Evolutionary conservation across 2,329 filamentous ascomycete genomes (phyloP).

Genomic region (Hypoxylon sp.): DNA sequence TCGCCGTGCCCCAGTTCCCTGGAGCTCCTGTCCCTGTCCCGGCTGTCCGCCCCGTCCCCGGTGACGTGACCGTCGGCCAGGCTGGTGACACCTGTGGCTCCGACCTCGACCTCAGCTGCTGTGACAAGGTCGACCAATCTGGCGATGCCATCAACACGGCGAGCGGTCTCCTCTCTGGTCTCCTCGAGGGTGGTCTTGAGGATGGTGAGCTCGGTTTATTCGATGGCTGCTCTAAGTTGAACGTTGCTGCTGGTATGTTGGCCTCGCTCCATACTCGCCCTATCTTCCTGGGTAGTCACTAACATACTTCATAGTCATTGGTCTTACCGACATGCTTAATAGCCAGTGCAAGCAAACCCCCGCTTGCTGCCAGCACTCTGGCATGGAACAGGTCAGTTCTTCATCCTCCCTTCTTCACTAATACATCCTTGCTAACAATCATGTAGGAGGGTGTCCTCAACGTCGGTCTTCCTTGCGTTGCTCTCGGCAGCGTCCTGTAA

Average conservation of each 20-base stretch:
- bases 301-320: constrained; percentile 42
- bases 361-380: constrained; percentile 55
- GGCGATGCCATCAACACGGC: constrained; percentile 49
- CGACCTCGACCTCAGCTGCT: constrained; percentile 54
- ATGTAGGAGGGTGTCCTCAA: constrained; percentile 52
- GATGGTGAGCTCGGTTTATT: constrained; percentile 49
- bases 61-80: constrained; percentile 51
- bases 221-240: constrained; percentile 53
- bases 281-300: background rate
- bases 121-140: constrained; percentile 52
- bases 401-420: background rate
- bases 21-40: constrained; percentile 4
- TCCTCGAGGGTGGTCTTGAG: constrained; percentile 47
- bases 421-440: constrained; percentile 26
- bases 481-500: constrained; percentile 53
- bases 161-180: constrained; percentile 49
- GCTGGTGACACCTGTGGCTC: constrained; percentile 52
- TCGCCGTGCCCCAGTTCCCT: constrained; percentile 46
- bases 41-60: constrained; percentile 33
- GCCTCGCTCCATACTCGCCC: no score
- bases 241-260: constrained; percentile 49
- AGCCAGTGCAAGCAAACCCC: constrained; percentile 53
- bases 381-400: constrained; percentile 48
- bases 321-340: constrained; percentile 50
- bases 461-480: constrained; percentile 53